Percentiles rank a stretch among this genome's conserved stretches.
phyloP scores from a whole-genome alignment of 1,284 basidiomycete genomes.

The Cutaneotrichosporon dermatis region DNA sequence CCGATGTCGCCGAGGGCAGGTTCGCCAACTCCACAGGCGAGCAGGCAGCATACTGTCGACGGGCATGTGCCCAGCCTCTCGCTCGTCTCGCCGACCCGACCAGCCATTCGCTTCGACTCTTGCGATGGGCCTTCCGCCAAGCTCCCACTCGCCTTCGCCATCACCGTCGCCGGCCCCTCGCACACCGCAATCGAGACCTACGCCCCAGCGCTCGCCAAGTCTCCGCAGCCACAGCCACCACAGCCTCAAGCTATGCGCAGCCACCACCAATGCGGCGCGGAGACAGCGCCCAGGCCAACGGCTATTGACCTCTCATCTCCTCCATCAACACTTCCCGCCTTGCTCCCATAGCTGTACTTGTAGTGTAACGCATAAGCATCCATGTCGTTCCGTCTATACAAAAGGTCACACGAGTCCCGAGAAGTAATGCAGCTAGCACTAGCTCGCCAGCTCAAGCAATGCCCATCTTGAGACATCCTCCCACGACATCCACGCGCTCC shows the following conservation, averaged over 20 bases:
- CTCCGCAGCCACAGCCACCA: background rate
- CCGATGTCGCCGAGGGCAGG: background rate
- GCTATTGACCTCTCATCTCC: no score
- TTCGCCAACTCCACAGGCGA: background rate
- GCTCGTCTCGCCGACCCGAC: background rate
- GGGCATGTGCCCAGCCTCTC: background rate
- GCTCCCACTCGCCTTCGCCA: background rate
- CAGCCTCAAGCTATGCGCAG: background rate
- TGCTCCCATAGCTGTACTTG: slow-evolving; percentile 7
- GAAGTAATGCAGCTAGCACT: background rate
- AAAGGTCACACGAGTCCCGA: background rate
- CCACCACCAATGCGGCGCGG: slow-evolving; percentile 2
- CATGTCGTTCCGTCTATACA: slow-evolving; percentile 10
- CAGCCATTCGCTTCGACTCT: background rate
- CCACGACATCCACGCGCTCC: slow-evolving; percentile 82
- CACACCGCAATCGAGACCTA: background rate
- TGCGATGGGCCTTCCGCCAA: no score
- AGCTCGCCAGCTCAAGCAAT: slow-evolving; percentile 5
- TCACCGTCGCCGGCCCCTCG: background rate
- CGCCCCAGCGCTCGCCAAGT: background rate
- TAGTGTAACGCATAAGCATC: background rate
- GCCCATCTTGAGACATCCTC: slow-evolving; percentile 81
- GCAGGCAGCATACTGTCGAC: background rate
- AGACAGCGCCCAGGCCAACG: background rate
- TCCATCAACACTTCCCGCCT: background rate